Percentiles rank a stretch among this genome's conserved stretches.
These are phyloP conservation scores for Penicillium fimorum DNA, from an alignment of 495 filamentous ascomycete genomes.

Conservation along the genomic window DNA sequence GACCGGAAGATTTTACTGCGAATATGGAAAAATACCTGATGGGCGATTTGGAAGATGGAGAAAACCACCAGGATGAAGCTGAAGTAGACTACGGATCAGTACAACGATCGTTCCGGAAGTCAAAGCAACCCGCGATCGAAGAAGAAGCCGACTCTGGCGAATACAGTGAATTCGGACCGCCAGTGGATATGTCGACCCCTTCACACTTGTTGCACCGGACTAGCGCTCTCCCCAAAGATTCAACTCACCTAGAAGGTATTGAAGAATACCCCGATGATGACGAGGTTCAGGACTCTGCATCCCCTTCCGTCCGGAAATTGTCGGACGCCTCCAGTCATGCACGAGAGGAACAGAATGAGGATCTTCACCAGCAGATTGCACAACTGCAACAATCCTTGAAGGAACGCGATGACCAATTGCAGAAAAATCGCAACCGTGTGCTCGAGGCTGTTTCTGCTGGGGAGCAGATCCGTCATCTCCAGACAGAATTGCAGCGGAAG, in stretches of 20 bases:
- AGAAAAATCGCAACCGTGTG: conserved; percentile 33
- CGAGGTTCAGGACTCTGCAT: conserved; percentile 18
- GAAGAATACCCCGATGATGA: conserved; percentile 41
- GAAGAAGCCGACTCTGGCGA: conserved; percentile 39
- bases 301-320: conserved; percentile 34
- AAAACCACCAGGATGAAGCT: conserved; percentile 13
- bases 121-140: conserved; percentile 33
- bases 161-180: conserved; percentile 48
- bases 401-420: conserved; percentile 41
- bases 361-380: conserved; percentile 35
- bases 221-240: conserved; percentile 30
- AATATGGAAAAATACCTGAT: conserved; percentile 51
- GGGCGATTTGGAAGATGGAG: conserved; percentile 29
- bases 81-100: conserved; percentile 18
- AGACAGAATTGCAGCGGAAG: conserved; percentile 39
- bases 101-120: conserved; percentile 17
- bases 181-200: conserved; percentile 49
- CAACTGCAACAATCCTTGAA: conserved; percentile 36
- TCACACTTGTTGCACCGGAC: conserved; percentile 42
- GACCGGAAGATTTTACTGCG: conserved; percentile 53
- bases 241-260: conserved; percentile 43
- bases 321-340: conserved; percentile 21
- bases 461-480: conserved; percentile 42
- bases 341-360: conserved; percentile 22
- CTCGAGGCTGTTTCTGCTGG: conserved; percentile 40